These are phyloP conservation scores for Filobasidium uniguttulatum DNA, from an alignment of 1,284 basidiomycete species.

Conservation along the genomic window DNA sequence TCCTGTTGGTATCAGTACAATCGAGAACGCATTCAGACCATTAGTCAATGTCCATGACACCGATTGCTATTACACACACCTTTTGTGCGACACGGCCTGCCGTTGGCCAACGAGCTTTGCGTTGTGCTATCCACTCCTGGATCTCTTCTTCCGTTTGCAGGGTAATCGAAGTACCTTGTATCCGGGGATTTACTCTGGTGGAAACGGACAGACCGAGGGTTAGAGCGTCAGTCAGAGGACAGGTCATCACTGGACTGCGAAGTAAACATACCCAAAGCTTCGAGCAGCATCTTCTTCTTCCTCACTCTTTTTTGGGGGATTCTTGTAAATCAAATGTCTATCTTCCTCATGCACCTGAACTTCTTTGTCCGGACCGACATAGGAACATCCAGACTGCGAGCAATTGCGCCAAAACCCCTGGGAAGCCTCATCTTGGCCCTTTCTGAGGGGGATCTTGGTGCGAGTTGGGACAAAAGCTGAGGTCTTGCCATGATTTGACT, in stretches of 20 bases:
- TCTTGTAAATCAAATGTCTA: slow-evolving; percentile 67
- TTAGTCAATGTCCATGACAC: not conserved
- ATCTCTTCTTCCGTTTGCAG: slow-evolving; percentile 70
- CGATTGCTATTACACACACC: slow-evolving; percentile 21
- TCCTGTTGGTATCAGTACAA: slow-evolving; percentile 28
- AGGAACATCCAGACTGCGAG: slow-evolving; percentile 53
- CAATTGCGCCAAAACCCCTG: slow-evolving; percentile 41
- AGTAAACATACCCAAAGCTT: slow-evolving; percentile 12
- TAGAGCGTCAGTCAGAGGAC: slow-evolving; percentile 30
- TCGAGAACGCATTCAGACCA: not conserved
- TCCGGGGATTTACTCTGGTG: slow-evolving; percentile 76
- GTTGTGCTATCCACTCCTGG: slow-evolving; percentile 70
- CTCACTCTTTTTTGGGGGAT: slow-evolving; percentile 42
- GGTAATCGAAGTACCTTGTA: slow-evolving; percentile 53
- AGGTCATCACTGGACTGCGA: slow-evolving; percentile 41
- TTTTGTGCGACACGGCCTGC: slow-evolving; percentile 56
- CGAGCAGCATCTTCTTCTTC: slow-evolving; percentile 44
- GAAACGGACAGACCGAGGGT: too few species aligned
- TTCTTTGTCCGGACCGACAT: slow-evolving; percentile 56
- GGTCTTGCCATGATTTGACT: not conserved
- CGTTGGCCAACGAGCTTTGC: slow-evolving; percentile 70
- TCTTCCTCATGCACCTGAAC: slow-evolving; percentile 82
- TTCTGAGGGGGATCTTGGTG: slow-evolving; percentile 8
- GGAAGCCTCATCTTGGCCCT: slow-evolving; percentile 2
- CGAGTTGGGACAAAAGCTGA: not conserved